Evolutionary conservation across 1,284 basidiomycete genomes (phyloP).

Genomic region (Somion occarium): DNA sequence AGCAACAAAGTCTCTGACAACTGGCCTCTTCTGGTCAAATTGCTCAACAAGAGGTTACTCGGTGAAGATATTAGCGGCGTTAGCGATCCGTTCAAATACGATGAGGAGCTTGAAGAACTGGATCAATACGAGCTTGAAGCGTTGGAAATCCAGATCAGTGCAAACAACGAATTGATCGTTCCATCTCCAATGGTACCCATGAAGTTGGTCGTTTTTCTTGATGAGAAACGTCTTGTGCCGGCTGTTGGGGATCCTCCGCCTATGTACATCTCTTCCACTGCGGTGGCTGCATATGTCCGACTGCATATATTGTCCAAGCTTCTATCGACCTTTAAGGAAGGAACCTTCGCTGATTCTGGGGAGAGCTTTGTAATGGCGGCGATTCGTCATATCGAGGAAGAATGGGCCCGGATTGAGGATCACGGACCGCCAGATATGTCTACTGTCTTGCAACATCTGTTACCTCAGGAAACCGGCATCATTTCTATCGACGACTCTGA

Average conservation of each 20-base stretch:
- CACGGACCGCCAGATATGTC: conserved; percentile 72
- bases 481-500: neutral
- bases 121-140: conserved; percentile 66
- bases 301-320: conserved; percentile 76
- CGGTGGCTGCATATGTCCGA: conserved; percentile 79
- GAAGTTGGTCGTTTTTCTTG: conserved; percentile 63
- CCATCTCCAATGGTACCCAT: conserved; percentile 61
- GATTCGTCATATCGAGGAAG: conserved; percentile 71
- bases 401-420: conserved; percentile 62
- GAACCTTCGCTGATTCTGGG: conserved; percentile 57
- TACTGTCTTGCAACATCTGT: conserved; percentile 57
- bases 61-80: conserved; percentile 32
- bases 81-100: conserved; percentile 4
- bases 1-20: conserved; percentile 36
- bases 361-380: conserved; percentile 75
- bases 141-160: conserved; percentile 45
- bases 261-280: conserved; percentile 72
- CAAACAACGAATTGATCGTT: conserved; percentile 50
- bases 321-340: conserved; percentile 47
- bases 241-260: conserved; percentile 60
- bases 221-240: conserved; percentile 38
- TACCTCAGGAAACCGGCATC: conserved; percentile 31
- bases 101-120: conserved; percentile 34
- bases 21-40: conserved; percentile 47
- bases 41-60: conserved; percentile 45